Base-by-base conservation (phyloP, 2,329 filamentous ascomycete species). In the Beauveria medogensis region DNA sequence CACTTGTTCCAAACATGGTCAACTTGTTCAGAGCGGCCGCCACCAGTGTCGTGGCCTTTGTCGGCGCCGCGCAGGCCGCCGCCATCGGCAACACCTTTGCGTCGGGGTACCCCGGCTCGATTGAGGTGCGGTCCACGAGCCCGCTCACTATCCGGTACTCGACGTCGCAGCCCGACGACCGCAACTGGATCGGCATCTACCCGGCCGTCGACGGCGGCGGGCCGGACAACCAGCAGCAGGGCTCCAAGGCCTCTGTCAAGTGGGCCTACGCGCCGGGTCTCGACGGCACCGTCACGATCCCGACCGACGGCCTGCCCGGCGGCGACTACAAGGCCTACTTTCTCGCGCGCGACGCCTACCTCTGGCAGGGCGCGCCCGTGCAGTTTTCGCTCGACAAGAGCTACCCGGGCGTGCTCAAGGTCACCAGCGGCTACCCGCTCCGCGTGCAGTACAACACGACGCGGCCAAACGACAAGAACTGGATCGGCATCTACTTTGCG, bases 181-280 rank as follows among this genome's bases (percentile, higher is more conserved):
- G 26, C 28, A 62, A 62, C 52, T 62, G 61, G 61, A 51, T 62
- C 37, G 61, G 55, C 51, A 44, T 62, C n/a, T 62, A 51, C 24
- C 10, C 48, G 6, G 40, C 41, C 26, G 48, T 59, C 40, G n/a
- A 50, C 59, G 48, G 54, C 30, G 60, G 60, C 43, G 60, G 60
- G 9, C 60, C 60, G 5, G 60, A 58, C 47, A 43, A 62, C 54
- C 54, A 62, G 43, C 7, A 24, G 20, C 20, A 14, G 16, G 54
- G 53, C 24, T 9, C 16, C 26, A 51, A 59, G 40, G 14, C 50
- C 9, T 52, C 60, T 5, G 20, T 56, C n/a, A 50, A 59, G 34
- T 62, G 61, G 61, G 22, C 28, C 0, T 62, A 59, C 34, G 34
- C 61, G 12, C 10, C 51, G 4, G 50, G 50, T 3, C 43, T 53